Conservation (phyloP, 1,139 yeast genomes). For the Hyphopichia burtonii region DNA sequence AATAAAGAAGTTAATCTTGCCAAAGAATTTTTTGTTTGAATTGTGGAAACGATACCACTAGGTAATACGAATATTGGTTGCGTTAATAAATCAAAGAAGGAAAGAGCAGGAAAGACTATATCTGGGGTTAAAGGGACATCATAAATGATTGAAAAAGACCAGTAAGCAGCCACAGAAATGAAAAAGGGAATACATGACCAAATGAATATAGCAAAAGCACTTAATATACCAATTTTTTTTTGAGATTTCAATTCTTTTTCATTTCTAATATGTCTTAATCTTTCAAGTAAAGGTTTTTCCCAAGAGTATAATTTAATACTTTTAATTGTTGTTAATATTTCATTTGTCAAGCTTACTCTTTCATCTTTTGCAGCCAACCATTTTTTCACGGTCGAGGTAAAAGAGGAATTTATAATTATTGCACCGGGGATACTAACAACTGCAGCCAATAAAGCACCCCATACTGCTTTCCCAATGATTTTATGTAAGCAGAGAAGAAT, state of each 20-base stretch:
- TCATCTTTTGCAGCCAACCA: conserved; percentile 25
- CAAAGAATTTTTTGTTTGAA: conserved; percentile 22
- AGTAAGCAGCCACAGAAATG: conserved; percentile 68
- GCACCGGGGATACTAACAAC: conserved; percentile 21
- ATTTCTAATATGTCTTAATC: conserved; percentile 58
- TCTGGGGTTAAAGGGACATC: conserved; percentile 69
- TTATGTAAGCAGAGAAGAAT: conserved; percentile 20
- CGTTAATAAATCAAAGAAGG: conserved; percentile 66
- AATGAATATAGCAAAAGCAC: conserved; percentile 57
- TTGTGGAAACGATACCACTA: conserved; percentile 14
- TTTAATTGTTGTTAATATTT: conserved; percentile 25
- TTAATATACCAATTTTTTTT: conserved; percentile 52
- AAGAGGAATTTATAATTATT: conserved; percentile 16
- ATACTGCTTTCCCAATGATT: conserved; percentile 23
- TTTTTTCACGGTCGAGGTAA: conserved; percentile 11
- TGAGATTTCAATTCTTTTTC: conserved; percentile 58
- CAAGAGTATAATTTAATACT: conserved; percentile 81
- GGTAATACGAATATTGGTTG: conserved; percentile 25
- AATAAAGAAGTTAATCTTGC: conserved; percentile 22
- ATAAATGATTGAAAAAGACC: conserved; percentile 61
- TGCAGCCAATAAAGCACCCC: conserved; percentile 24
- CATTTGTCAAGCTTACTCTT: conserved; percentile 25
- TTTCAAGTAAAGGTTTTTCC: conserved; percentile 73
- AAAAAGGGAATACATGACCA: conserved; percentile 74
- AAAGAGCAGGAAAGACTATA: conserved; percentile 76